phyloP scores from a whole-genome alignment of 768 basidiomycete genomes.

The Asterophora parasitica region DNA sequence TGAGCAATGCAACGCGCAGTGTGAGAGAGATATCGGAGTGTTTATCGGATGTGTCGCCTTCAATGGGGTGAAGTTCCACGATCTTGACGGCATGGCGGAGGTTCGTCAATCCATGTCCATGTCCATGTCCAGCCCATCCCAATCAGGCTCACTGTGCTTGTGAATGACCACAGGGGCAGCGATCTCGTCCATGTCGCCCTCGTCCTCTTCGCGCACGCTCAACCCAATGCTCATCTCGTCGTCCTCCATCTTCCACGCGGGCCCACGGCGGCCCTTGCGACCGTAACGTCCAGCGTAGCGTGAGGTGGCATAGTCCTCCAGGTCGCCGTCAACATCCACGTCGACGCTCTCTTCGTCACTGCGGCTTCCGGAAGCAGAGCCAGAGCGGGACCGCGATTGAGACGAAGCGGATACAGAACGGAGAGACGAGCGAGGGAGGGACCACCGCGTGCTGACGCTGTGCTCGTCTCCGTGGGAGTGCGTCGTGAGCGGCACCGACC shows the following conservation, averaged over 20 bases:
- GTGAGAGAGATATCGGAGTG: not conserved
- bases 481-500: conserved; percentile 6
- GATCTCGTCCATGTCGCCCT: conserved; percentile 29
- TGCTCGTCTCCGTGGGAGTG: conserved; percentile 18
- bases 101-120: conserved; percentile 58
- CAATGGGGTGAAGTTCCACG: not conserved
- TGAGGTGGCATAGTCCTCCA: conserved; percentile 13
- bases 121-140: conserved; percentile 70
- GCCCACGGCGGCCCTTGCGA: conserved; percentile 19
- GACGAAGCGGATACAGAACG: conserved; percentile 37
- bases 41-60: not conserved
- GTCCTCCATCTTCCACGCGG: conserved; percentile 37
- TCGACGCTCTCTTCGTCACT: conserved; percentile 28
- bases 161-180: conserved; percentile 13
- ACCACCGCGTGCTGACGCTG: conserved; percentile 32
- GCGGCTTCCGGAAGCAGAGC: conserved; percentile 28
- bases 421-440: conserved; percentile 50
- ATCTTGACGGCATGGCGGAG: not conserved
- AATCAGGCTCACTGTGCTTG: conserved; percentile 32
- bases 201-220: conserved; percentile 44
- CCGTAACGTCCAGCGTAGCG: conserved; percentile 18
- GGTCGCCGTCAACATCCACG: conserved; percentile 19
- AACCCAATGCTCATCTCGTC: conserved; percentile 36
- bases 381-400: conserved; percentile 25
- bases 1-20: conserved; percentile 7